phyloP scores from a whole-genome alignment of 176 grass and related monocot genomes.

The Dactylis glomerata region DNA sequence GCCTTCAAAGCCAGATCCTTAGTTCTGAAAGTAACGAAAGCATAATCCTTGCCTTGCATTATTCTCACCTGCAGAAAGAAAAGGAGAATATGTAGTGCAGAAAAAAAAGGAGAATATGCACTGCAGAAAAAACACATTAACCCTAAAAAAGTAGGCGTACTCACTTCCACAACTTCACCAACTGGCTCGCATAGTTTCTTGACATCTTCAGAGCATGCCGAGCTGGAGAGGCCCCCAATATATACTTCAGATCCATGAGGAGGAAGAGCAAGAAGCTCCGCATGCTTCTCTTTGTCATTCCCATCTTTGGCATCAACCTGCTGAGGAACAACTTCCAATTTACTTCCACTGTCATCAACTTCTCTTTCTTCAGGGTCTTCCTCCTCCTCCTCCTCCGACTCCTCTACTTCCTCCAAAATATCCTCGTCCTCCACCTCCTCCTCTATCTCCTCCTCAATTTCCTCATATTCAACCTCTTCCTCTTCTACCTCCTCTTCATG shows the following conservation, averaged over 20 bases:
- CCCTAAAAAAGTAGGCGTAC: constrained; percentile 24
- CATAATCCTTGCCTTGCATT: constrained; percentile 71
- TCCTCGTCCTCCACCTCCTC: constrained; percentile 48
- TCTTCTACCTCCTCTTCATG: constrained; percentile 58
- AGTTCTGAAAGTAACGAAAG: constrained; percentile 79
- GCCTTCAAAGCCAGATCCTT: constrained; percentile 65
- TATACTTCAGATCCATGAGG: constrained; percentile 94
- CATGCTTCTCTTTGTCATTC: constrained; percentile 45
- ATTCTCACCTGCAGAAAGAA: constrained; percentile 66
- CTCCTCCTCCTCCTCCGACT: constrained; percentile 35
- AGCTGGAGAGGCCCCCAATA: constrained; percentile 59
- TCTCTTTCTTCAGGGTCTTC: constrained; percentile 49
- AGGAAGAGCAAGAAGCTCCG: constrained; percentile 74
- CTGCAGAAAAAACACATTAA: constrained; percentile 31
- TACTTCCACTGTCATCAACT: background rate
- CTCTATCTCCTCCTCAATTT: constrained; percentile 59
- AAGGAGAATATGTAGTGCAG: constrained; percentile 13
- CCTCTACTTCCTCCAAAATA: constrained; percentile 47
- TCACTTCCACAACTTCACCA: constrained; percentile 90
- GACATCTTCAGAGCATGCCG: constrained; percentile 69
- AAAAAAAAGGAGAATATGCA: too few relatives aligned
- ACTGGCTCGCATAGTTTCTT: constrained; percentile 64
- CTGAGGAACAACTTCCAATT: constrained; percentile 13
- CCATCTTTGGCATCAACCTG: constrained; percentile 20
- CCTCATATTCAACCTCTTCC: constrained; percentile 66